Evolutionary conservation across 331 rosid genomes (phyloP), one percentile per base, ranked within the genome.

Genomic region (Prunus yedoensis): DNA sequence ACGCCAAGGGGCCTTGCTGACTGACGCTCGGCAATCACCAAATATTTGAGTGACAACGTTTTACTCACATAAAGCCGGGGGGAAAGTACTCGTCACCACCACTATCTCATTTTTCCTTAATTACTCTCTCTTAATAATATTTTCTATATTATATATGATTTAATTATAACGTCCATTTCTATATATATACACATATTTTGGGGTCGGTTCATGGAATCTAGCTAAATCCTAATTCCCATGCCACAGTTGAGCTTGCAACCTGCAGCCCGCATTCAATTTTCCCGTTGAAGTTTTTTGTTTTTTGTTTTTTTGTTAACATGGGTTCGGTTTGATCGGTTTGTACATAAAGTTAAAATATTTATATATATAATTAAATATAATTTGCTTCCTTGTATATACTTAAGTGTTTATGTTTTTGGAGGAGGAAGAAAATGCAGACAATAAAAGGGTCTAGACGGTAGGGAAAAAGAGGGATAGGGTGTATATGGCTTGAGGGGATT

Each of bases 21-120:
- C 25, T 52, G 77, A 78, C 67, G 73, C 77, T 61, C 71, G 71
- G 70, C 81, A 71, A 28, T 62, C 63, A 51, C 16, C 43, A 69
- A 74, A 28, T 21, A 10, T 58, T 58, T 58, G 64, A 58, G 64
- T 58, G 64, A 21, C 30, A 58, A 28, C 35, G 11, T n/a, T 58
- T 58, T 58, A 25, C 32, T 58, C 17, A 21, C 32, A 58, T 10
- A 4, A 58, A 12, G 18, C 14, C 64, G n/a, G n/a, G 64, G 30
- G 64, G 2, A 1, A 5, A n/a, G 25, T 20, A 21, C 0, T 23
- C 64, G 32, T 58, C 64, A 58, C 64, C 35, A 58, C 35, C 27
- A 25, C 27, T 25, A 25, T 4, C 18, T 27, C 35, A 54, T 23
- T 54, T 51, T 54, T 25, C 23, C 60, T 20, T 54, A 18, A 54